Evolutionary conservation across 768 basidiomycete genomes (phyloP).

Genomic region (Phlebiopsis flavidoalba): DNA sequence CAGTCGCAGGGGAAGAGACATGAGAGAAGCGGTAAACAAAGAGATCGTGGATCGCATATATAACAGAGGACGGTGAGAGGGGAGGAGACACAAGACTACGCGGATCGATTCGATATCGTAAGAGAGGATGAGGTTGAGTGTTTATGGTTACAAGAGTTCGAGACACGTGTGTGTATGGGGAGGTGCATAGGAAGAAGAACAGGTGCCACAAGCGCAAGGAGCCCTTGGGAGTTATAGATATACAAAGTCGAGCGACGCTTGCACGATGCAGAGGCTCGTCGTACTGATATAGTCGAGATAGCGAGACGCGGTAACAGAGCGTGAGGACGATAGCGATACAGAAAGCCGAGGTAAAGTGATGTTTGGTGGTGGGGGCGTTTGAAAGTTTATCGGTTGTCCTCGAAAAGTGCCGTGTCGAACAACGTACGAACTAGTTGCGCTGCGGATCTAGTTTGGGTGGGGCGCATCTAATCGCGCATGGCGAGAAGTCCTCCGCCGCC

Average conservation of each 20-base stretch:
- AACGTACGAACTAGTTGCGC: neutral
- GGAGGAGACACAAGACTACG: neutral
- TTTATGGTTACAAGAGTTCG: conserved; percentile 5
- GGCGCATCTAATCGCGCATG: conserved; percentile 13
- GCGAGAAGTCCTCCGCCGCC: conserved; percentile 39
- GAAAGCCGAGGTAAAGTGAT: neutral
- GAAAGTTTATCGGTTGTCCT: neutral
- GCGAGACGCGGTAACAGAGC: conserved; percentile 7
- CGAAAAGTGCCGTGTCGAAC: neutral
- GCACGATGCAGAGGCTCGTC: neutral
- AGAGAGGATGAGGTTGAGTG: neutral
- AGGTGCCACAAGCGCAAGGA: neutral
- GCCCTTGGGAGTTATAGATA: neutral
- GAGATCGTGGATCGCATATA: neutral
- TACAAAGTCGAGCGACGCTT: conserved; percentile 5
- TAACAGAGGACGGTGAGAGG: neutral
- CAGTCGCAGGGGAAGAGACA: neutral
- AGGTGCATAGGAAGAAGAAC: conserved; percentile 1
- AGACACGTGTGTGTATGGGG: too few relatives aligned
- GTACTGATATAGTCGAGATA: conserved; percentile 7
- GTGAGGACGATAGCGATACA: conserved; percentile 10
- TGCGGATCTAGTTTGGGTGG: neutral
- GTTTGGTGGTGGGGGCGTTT: neutral
- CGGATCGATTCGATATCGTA: neutral
- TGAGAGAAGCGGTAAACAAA: neutral